phyloP scores from a whole-genome alignment of 352 stramenopile genomes.

The Discostella stelligera region DNA sequence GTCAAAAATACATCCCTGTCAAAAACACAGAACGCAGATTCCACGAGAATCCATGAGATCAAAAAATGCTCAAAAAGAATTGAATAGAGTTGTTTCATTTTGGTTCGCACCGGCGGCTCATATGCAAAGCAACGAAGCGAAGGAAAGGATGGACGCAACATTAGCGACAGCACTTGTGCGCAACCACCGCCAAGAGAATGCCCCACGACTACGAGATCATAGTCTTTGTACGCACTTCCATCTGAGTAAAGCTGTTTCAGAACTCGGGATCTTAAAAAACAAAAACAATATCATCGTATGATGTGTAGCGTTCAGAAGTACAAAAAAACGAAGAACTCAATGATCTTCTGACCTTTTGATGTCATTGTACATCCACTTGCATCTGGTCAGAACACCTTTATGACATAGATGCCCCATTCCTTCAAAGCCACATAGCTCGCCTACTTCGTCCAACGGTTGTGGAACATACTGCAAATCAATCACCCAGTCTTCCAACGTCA shows the following conservation, averaged over 20 bases:
- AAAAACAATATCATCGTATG: no score
- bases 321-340: no score
- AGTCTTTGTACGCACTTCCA: conserved; percentile 50
- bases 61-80: no score
- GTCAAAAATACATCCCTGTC: conserved; percentile 49
- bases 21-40: conserved; percentile 1
- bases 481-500: conserved; percentile 31
- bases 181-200: conserved; percentile 75
- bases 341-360: conserved; percentile 39
- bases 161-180: conserved; percentile 68
- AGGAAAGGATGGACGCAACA: conserved; percentile 65
- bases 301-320: no score
- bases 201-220: conserved; percentile 61
- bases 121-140: conserved; percentile 69
- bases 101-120: conserved; percentile 68
- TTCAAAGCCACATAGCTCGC: conserved; percentile 52
- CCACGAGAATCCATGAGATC: not conserved
- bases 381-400: conserved; percentile 47
- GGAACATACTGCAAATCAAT: conserved; percentile 51
- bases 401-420: conserved; percentile 49
- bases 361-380: conserved; percentile 59
- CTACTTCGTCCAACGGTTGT: conserved; percentile 44
- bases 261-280: conserved; percentile 15
- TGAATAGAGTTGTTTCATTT: no score
- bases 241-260: conserved; percentile 42